Conservation (phyloP, 108 stramenopile species). For the Nitzschia inconspicua region DNA sequence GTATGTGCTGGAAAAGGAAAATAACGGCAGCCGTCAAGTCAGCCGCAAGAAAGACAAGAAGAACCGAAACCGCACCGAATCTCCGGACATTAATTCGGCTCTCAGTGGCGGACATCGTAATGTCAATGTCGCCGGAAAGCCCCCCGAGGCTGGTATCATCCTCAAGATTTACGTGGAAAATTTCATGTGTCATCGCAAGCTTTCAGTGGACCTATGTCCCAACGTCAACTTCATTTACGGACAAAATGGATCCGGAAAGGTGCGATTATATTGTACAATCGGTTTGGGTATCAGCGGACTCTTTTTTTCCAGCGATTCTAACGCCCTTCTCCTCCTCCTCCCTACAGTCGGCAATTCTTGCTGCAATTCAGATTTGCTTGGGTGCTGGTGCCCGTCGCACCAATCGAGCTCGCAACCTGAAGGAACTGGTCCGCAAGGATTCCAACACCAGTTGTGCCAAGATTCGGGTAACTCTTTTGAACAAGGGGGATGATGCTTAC, state of each 20-base stretch:
- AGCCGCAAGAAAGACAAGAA: neutral
- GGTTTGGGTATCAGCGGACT: no score
- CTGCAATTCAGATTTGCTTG: slow-evolving; percentile 95
- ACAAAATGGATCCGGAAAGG: slow-evolving; percentile 91
- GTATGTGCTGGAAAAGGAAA: slow-evolving; percentile 9
- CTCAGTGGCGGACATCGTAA: neutral
- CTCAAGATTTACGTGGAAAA: slow-evolving; percentile 79
- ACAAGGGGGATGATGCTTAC: slow-evolving; percentile 85
- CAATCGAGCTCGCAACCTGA: slow-evolving; percentile 80
- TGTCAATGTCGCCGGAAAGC: neutral
- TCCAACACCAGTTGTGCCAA: slow-evolving; percentile 56
- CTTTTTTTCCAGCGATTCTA: no score
- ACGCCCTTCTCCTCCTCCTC: no score
- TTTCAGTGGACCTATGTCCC: slow-evolving; percentile 60
- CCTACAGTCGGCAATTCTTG: slow-evolving; percentile 92
- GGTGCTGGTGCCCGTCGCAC: slow-evolving; percentile 89
- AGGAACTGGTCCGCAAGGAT: slow-evolving; percentile 87
- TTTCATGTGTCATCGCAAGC: slow-evolving; percentile 88
- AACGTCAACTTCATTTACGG: slow-evolving; percentile 97
- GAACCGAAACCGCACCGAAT: neutral
- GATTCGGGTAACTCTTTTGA: slow-evolving; percentile 85
- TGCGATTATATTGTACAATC: no score
- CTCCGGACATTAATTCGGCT: neutral
- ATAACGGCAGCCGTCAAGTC: slow-evolving; percentile 2
- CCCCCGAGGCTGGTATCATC: slow-evolving; percentile 42